Percentiles rank a stretch among this genome's conserved stretches.
These are phyloP conservation scores for Fusarium incarnatum DNA, from an alignment of 2,329 filamentous ascomycete species.

Conservation along the genomic window DNA sequence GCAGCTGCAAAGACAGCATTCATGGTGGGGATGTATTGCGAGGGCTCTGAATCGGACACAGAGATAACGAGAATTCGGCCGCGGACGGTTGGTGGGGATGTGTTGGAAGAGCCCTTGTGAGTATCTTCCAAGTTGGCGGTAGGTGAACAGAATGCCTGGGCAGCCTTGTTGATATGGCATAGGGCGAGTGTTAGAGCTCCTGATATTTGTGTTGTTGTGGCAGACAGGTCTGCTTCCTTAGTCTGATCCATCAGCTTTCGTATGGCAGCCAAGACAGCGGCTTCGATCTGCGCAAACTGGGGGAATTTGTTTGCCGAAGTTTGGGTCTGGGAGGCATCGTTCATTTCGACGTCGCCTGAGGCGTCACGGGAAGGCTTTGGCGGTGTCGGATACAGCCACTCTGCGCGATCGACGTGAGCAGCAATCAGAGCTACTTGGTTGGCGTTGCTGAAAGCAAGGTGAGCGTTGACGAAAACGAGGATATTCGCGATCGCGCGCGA, in stretches of 20 bases:
- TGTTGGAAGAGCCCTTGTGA: constrained; percentile 49
- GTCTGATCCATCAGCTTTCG: constrained; percentile 78
- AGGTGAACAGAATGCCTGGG: constrained; percentile 71
- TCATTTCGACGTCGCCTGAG: constrained; percentile 70
- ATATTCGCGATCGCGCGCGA: constrained; percentile 87
- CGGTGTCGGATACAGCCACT: constrained; percentile 84
- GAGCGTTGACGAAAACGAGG: constrained; percentile 96
- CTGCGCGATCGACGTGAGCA: constrained; percentile 85
- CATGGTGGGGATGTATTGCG: constrained; percentile 98
- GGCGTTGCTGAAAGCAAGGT: constrained; percentile 91
- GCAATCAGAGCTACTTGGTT: constrained; percentile 95
- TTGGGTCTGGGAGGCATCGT: constrained; percentile 54
- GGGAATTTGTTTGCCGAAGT: constrained; percentile 87
- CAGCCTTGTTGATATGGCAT: constrained; percentile 87
- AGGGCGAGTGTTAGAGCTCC: constrained; percentile 92
- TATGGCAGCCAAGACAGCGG: constrained; percentile 80
- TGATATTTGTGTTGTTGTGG: constrained; percentile 86
- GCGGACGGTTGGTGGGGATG: constrained; percentile 50
- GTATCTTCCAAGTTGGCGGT: constrained; percentile 57
- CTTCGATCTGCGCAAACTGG: constrained; percentile 88
- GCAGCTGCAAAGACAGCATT: constrained; percentile 97
- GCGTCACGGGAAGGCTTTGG: constrained; percentile 48
- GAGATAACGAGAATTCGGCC: constrained; percentile 87
- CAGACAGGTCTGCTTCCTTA: constrained; percentile 71
- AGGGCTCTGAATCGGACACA: constrained; percentile 84